Evolutionary conservation across 805 yeast genomes (phyloP).

Genomic region (Barnettozyma botsteinii): DNA sequence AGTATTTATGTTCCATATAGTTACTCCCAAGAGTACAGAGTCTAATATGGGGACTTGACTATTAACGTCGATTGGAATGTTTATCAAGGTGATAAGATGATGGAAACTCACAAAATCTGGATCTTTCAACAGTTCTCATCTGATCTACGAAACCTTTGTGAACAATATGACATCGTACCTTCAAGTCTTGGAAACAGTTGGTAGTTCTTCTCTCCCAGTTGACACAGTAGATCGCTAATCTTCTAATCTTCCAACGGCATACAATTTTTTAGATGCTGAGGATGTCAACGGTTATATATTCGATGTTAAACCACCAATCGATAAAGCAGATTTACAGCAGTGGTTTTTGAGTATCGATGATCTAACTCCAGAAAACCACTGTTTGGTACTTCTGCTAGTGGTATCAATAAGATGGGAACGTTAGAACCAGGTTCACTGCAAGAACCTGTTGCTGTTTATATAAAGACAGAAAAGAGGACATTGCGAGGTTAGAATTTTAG

Average conservation of each 20-base stretch:
- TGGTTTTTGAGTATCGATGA: neutral
- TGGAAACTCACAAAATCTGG: too few species aligned
- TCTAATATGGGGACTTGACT: too few species aligned
- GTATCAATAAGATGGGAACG: neutral
- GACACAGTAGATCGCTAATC: neutral
- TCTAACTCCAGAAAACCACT: neutral
- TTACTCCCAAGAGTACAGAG: too few species aligned
- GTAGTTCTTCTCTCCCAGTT: neutral
- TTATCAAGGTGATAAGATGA: too few species aligned
- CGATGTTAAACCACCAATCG: neutral
- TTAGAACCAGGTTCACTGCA: neutral
- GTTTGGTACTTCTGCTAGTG: neutral
- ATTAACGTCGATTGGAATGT: too few species aligned
- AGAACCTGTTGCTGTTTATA: conserved; percentile 1
- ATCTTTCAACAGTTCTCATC: neutral
- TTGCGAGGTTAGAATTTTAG: too few species aligned
- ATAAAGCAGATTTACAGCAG: neutral
- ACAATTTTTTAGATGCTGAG: neutral
- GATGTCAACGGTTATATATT: neutral
- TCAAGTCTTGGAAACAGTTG: neutral
- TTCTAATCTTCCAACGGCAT: neutral
- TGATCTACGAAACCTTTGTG: neutral
- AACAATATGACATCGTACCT: neutral
- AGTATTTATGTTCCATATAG: too few species aligned
- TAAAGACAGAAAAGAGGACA: neutral